Percentiles rank a stretch among this genome's conserved stretches.
These are phyloP conservation scores for Pseudopithomyces maydicus DNA, from an alignment of 2,329 filamentous ascomycete species.

Conservation along the genomic window DNA sequence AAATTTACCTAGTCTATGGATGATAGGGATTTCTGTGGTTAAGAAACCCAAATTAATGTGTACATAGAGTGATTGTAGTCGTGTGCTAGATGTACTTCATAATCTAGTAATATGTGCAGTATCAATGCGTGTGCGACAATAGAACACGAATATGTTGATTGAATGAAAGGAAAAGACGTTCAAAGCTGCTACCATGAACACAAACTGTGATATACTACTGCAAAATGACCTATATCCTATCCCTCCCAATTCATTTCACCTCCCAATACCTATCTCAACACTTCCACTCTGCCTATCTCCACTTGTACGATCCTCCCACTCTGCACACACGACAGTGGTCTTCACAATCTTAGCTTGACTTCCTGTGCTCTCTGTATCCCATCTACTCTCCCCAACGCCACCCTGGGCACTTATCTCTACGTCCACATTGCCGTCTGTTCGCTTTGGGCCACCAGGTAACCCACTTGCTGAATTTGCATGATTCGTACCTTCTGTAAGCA, in stretches of 20 bases:
- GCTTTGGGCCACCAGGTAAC: slow-evolving; percentile 36
- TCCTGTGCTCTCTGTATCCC: slow-evolving; percentile 40
- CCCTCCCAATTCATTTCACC: background rate
- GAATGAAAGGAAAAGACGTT: background rate
- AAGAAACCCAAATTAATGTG: too few relatives aligned
- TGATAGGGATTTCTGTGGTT: too few relatives aligned
- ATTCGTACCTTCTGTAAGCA: slow-evolving; percentile 34
- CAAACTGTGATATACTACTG: background rate
- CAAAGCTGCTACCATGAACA: background rate
- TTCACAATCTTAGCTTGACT: slow-evolving; percentile 43
- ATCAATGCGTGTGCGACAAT: too few relatives aligned
- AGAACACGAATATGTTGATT: background rate
- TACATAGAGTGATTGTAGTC: too few relatives aligned
- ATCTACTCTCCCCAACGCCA: slow-evolving; percentile 26
- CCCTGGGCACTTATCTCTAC: slow-evolving; percentile 32
- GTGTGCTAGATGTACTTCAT: background rate
- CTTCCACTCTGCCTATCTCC: slow-evolving; percentile 17
- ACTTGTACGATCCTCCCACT: slow-evolving; percentile 36
- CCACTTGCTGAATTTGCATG: slow-evolving; percentile 42
- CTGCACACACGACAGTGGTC: slow-evolving; percentile 41
- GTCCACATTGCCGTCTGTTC: slow-evolving; percentile 35
- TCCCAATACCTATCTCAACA: slow-evolving; percentile 31
- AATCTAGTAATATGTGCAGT: background rate
- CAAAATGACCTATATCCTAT: background rate
- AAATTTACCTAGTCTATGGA: too few relatives aligned